These are phyloP conservation scores for Dictyostelium firmibasis DNA, from an alignment of 78 protist species.

Conservation along the genomic window DNA sequence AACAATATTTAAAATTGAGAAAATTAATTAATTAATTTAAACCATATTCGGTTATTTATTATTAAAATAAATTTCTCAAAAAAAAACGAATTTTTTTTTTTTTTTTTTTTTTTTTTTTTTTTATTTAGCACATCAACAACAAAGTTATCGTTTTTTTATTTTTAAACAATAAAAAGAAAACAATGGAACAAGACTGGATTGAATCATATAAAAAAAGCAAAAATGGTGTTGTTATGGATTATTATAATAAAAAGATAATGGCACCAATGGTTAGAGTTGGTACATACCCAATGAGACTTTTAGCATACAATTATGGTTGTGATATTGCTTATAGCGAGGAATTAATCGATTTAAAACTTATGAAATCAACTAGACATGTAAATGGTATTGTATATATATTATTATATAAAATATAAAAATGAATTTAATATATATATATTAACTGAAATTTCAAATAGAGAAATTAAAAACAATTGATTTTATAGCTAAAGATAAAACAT, in stretches of 20 bases:
- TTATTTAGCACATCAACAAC: neutral
- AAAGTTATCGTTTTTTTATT: neutral
- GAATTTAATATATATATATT: too few species aligned
- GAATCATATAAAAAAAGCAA: neutral
- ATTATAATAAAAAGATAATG: constrained; percentile 59
- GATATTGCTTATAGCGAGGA: constrained; percentile 77
- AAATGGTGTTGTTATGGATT: constrained; percentile 57
- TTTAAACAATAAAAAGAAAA: neutral
- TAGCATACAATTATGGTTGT: constrained; percentile 57
- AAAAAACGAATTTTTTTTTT: neutral
- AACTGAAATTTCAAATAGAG: too few species aligned
- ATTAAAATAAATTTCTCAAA: neutral
- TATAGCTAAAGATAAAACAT: neutral
- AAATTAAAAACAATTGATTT: constrained; percentile 45
- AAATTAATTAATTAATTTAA: too few species aligned
- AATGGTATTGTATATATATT: constrained; percentile 22
- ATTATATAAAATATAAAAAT: too few species aligned
- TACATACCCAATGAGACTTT: constrained; percentile 68
- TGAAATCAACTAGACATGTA: constrained; percentile 17
- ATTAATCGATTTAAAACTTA: constrained; percentile 52
- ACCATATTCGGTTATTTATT: neutral
- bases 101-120: neutral
- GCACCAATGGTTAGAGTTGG: constrained; percentile 85
- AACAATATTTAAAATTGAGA: too few species aligned
- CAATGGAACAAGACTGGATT: neutral